Evolutionary conservation across 1,139 yeast species (phyloP).

Genomic region (Kazachstania sp.): DNA sequence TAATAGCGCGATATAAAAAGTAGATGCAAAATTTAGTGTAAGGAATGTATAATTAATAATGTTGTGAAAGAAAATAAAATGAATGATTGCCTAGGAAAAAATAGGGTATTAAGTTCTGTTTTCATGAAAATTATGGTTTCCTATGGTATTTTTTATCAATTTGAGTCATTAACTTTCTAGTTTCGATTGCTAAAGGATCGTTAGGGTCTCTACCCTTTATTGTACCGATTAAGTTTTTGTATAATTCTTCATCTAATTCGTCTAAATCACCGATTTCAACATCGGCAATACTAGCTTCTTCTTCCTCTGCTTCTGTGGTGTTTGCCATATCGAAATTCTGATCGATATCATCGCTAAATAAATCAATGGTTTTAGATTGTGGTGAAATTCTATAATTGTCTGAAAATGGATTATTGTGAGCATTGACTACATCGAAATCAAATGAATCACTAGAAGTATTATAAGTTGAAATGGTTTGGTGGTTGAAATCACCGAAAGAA

Average conservation of each 20-base stretch:
- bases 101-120: no score
- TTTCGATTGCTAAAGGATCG: conserved; percentile 2
- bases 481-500: neutral
- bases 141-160: neutral
- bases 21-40: neutral
- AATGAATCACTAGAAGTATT: neutral
- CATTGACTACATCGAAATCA: neutral
- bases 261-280: conserved; percentile 25
- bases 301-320: neutral
- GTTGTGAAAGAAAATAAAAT: neutral
- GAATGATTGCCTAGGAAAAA: no score
- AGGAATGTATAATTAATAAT: neutral
- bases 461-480: neutral
- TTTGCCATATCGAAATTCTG: conserved; percentile 8
- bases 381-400: conserved; percentile 4
- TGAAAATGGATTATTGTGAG: conserved; percentile 2
- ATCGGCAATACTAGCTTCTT: conserved; percentile 21
- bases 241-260: conserved; percentile 28
- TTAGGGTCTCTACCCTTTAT: neutral
- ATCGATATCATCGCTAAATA: conserved; percentile 17
- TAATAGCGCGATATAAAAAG: neutral
- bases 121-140: no score
- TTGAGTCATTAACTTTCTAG: neutral
- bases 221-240: conserved; percentile 17
- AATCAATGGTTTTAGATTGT: conserved; percentile 1